Conservation (phyloP, 495 filamentous ascomycete genomes). For the Hypoxylon cercidicola region DNA sequence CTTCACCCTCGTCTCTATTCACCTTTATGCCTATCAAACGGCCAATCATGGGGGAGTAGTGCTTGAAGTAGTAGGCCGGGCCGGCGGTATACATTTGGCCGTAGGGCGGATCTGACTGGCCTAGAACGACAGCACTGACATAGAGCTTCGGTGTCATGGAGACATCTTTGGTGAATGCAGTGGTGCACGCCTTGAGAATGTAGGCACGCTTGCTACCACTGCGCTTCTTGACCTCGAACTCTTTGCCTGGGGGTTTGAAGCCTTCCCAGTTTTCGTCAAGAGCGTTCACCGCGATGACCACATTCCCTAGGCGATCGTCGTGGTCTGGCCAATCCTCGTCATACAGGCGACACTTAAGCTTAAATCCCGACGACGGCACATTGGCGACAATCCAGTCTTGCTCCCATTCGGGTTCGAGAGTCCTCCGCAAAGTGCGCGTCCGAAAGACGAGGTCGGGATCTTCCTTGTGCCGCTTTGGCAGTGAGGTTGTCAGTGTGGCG, state of each 20-base stretch:
- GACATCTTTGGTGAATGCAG: conserved; percentile 64
- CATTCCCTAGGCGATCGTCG: conserved; percentile 88
- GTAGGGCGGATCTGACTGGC: conserved; percentile 77
- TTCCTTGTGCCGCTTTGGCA: conserved; percentile 81
- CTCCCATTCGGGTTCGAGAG: conserved; percentile 81
- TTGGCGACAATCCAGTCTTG: conserved; percentile 88
- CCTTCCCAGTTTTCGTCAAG: conserved; percentile 74
- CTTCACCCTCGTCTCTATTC: conserved; percentile 49
- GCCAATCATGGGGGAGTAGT: conserved; percentile 90
- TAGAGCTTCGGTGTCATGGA: conserved; percentile 65
- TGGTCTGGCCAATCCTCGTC: conserved; percentile 91
- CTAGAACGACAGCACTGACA: conserved; percentile 77
- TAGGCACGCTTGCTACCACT: conserved; percentile 88
- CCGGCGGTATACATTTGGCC: conserved; percentile 83
- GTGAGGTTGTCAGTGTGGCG: conserved; percentile 69
- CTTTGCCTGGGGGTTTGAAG: conserved; percentile 63
- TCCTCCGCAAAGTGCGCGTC: conserved; percentile 76
- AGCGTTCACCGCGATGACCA: conserved; percentile 68
- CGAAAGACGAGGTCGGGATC: conserved; percentile 76
- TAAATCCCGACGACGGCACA: conserved; percentile 79
- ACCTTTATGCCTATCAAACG: conserved; percentile 82
- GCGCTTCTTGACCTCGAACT: conserved; percentile 81
- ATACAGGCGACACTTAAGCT: conserved; percentile 80
- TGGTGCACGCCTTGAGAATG: conserved; percentile 68
- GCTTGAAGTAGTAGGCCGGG: conserved; percentile 79